A percentile compares a stretch with the other conserved stretches of the same genome.
Conservation (phyloP, 345 rosid genomes). For the Streptanthus diversifolius region DNA sequence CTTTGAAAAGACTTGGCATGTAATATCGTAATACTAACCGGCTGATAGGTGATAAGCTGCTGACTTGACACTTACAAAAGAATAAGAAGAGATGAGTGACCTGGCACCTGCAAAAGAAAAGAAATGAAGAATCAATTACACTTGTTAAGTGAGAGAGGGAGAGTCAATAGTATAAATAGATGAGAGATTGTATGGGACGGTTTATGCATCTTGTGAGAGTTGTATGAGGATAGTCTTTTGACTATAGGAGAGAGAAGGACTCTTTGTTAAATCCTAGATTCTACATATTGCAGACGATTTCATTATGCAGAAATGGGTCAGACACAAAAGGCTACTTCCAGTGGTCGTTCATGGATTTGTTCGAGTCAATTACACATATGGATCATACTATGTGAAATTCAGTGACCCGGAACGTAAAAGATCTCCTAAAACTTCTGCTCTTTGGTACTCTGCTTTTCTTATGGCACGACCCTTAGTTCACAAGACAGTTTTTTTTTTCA, state of each 20-base stretch:
- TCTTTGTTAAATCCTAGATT: no score
- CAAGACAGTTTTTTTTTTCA: neutral
- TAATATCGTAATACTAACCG: neutral
- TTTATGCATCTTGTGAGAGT: no score
- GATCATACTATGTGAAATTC: constrained; percentile 41
- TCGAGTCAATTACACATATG: constrained; percentile 33
- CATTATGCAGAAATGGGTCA: constrained; percentile 39
- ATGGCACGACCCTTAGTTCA: constrained; percentile 20
- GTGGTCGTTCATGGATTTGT: constrained; percentile 47
- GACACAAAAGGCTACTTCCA: constrained; percentile 44
- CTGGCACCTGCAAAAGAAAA: no score
- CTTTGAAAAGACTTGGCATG: neutral
- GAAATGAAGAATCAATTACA: no score
- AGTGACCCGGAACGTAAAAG: constrained; percentile 42
- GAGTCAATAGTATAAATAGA: no score
- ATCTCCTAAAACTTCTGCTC: constrained; percentile 44
- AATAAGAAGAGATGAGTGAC: no score
- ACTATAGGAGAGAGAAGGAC: no score
- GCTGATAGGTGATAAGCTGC: no score
- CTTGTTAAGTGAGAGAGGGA: no score
- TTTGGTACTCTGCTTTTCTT: constrained; percentile 46
- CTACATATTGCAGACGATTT: neutral
- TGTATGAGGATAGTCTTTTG: no score
- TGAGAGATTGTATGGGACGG: no score
- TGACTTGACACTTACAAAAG: no score